A percentile compares a stretch with the other conserved stretches of the same genome.
These are phyloP conservation scores for Pichia kudriavzevii DNA, from an alignment of 1,139 yeast genomes.

Conservation along the genomic window DNA sequence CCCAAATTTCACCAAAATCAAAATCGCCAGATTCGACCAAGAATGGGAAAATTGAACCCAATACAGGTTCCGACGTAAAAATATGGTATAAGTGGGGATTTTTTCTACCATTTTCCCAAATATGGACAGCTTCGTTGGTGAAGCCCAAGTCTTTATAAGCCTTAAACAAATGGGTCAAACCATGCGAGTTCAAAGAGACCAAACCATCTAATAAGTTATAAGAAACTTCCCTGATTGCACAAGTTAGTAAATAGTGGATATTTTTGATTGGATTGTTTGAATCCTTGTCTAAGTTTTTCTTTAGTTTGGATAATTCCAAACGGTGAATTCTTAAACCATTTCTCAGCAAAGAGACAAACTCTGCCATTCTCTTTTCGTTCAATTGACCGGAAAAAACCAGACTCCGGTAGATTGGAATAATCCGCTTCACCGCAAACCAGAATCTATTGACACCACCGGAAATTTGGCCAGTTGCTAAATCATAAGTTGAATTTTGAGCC, in stretches of 20 bases:
- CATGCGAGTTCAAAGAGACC: slow-evolving; percentile 40
- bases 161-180: slow-evolving; percentile 50
- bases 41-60: slow-evolving; percentile 66
- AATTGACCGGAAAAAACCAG: slow-evolving; percentile 36
- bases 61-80: slow-evolving; percentile 44
- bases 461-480: slow-evolving; percentile 27
- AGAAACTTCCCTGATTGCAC: slow-evolving; percentile 41
- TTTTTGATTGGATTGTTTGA: slow-evolving; percentile 44
- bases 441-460: slow-evolving; percentile 28
- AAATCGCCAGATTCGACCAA: slow-evolving; percentile 56
- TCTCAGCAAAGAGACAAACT: slow-evolving; percentile 39
- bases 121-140: slow-evolving; percentile 44
- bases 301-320: slow-evolving; percentile 40
- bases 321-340: slow-evolving; percentile 45
- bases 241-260: slow-evolving; percentile 38
- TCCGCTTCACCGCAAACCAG: slow-evolving; percentile 41
- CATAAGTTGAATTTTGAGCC: slow-evolving; percentile 32
- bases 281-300: slow-evolving; percentile 48
- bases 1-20: slow-evolving; percentile 52
- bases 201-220: slow-evolving; percentile 40
- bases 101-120: slow-evolving; percentile 42
- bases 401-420: slow-evolving; percentile 40
- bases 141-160: slow-evolving; percentile 49
- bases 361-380: slow-evolving; percentile 36
- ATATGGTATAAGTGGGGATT: slow-evolving; percentile 23